Evolutionary conservation across 768 basidiomycete genomes (phyloP).

Genomic region (Dentipellis fragilis): DNA sequence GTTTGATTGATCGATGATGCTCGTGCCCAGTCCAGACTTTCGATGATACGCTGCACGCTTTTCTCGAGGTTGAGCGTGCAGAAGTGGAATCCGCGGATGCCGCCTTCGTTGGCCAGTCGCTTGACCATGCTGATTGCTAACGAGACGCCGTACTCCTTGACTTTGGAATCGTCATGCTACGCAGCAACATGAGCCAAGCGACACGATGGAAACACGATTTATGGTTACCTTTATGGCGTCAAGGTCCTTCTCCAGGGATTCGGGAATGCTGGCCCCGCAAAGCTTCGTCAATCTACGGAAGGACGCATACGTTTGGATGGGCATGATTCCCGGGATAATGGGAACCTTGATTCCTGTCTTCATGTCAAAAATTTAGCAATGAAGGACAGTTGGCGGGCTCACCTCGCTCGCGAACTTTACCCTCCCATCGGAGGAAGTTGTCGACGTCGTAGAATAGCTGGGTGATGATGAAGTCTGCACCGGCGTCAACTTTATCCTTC

Average conservation of each 20-base stretch:
- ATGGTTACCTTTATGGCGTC: constrained; percentile 63
- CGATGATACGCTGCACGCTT: constrained; percentile 80
- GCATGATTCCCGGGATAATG: constrained; percentile 94
- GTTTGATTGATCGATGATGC: constrained; percentile 24
- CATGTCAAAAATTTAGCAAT: neutral
- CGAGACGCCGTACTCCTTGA: constrained; percentile 90
- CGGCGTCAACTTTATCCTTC: constrained; percentile 84
- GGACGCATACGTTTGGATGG: constrained; percentile 92
- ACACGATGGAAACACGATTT: neutral
- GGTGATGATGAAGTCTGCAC: constrained; percentile 92
- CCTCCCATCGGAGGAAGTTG: constrained; percentile 71
- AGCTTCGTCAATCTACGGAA: constrained; percentile 88
- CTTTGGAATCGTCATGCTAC: constrained; percentile 85
- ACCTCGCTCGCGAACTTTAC: constrained; percentile 67
- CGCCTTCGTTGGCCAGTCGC: constrained; percentile 42
- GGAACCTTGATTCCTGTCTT: constrained; percentile 75
- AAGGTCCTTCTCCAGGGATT: constrained; percentile 50
- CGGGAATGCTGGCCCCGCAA: constrained; percentile 72
- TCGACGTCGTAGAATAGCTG: constrained; percentile 97
- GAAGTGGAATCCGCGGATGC: constrained; percentile 75
- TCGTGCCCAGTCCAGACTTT: constrained; percentile 62
- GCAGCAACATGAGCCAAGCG: neutral
- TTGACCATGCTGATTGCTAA: constrained; percentile 76
- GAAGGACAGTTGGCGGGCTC: neutral
- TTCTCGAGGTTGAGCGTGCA: constrained; percentile 97